phyloP scores from a whole-genome alignment of 2,329 filamentous ascomycete species.

The Colletotrichum cuscutae region DNA sequence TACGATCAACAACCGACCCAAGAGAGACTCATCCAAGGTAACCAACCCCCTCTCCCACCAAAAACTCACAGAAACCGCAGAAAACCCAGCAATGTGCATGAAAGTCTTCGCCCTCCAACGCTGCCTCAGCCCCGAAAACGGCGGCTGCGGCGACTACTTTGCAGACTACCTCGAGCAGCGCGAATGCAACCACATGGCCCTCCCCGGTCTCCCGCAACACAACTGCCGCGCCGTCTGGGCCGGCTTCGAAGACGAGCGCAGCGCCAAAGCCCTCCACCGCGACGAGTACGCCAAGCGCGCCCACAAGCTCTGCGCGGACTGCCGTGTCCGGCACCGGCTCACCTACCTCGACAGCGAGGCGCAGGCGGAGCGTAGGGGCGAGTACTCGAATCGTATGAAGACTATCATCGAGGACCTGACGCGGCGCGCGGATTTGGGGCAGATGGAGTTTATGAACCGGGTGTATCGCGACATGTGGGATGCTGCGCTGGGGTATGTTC shows the following conservation, averaged over 20 bases:
- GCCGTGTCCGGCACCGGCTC: neutral
- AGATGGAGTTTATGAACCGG: neutral
- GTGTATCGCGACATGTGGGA: slow-evolving; percentile 21
- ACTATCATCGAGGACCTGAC: neutral
- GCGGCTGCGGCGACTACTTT: slow-evolving; percentile 28
- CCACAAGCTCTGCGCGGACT: neutral
- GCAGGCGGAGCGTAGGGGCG: neutral
- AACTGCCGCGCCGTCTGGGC: slow-evolving; percentile 18
- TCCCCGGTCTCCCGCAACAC: slow-evolving; percentile 5
- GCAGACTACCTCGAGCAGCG: slow-evolving; percentile 10
- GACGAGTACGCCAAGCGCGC: neutral
- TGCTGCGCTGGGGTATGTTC: slow-evolving; percentile 7
- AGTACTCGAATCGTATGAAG: slow-evolving; percentile 9
- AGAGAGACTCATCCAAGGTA: neutral
- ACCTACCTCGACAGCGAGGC: neutral
- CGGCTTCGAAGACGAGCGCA: slow-evolving; percentile 18
- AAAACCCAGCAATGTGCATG: slow-evolving; percentile 12
- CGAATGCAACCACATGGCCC: slow-evolving; percentile 1
- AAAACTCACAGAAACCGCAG: neutral
- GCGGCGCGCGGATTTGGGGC: neutral
- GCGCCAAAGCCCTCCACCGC: slow-evolving; percentile 8
- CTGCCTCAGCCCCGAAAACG: neutral
- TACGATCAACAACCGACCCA: neutral
- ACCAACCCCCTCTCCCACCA: neutral
- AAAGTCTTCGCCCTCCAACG: slow-evolving; percentile 25